Percentiles rank a stretch among this genome's conserved stretches.
phyloP scores from a whole-genome alignment of 139 green algal species.

The Tetratostichococcus sp. region DNA sequence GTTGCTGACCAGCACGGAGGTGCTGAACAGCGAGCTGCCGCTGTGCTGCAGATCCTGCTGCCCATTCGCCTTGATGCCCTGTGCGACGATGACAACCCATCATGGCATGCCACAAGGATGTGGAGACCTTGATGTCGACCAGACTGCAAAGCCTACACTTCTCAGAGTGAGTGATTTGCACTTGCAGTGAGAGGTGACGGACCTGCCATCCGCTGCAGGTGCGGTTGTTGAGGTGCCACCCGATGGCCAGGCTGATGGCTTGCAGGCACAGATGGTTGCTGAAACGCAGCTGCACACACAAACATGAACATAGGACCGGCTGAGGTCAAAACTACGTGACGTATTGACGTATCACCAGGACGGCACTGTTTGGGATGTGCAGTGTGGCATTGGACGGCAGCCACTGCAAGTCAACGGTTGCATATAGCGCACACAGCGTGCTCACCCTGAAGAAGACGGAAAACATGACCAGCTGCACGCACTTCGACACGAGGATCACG shows the following conservation, averaged over 20 bases:
- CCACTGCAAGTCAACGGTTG: no score
- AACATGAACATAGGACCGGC: no score
- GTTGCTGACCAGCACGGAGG: not conserved
- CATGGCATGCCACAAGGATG: not conserved
- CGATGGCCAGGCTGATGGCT: not conserved
- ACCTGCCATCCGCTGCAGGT: not conserved
- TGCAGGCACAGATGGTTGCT: not conserved
- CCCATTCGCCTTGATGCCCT: not conserved
- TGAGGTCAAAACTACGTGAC: no score
- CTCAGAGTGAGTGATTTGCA: no score
- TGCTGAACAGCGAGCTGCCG: not conserved
- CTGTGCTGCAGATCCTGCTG: no score
- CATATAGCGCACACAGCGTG: no score
- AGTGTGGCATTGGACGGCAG: no score
- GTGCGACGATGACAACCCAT: not conserved
- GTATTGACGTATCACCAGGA: no score
- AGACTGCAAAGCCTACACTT: no score
- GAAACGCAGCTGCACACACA: not conserved
- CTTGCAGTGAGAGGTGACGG: no score
- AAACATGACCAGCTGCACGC: not conserved
- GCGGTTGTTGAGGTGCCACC: not conserved
- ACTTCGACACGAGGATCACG: not conserved
- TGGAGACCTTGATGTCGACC: no score
- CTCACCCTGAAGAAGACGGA: not conserved
- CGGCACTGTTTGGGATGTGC: no score